Base-by-base conservation (phyloP, 768 basidiomycete species). In the Naganishia kalamii region DNA sequence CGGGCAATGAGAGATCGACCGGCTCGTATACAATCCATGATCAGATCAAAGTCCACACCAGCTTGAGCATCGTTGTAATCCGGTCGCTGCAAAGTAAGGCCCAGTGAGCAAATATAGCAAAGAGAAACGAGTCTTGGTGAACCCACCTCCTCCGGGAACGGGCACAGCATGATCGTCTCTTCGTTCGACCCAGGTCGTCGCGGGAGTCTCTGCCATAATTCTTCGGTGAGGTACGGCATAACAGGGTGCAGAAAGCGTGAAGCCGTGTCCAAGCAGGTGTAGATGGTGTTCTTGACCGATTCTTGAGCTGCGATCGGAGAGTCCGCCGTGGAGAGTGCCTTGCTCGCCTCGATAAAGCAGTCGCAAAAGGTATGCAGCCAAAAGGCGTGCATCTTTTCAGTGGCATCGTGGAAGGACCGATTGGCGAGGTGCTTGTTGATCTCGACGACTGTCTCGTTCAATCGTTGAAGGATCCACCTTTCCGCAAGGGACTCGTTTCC, bases 351-450 rank as follows among this genome's bases (percentile, higher is more conserved):
- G 30, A 99, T 97, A 80, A 93, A 99, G 27, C 98, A 92, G 75
- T 99, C 96, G 74, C 96, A 99, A n/a, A 98, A 82, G 78, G 98
- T 94, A 76, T 98, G 93, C 41, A 99, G 79, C 94, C 96, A 99
- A 82, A 96, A 98, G 72, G 90, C 89, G 80, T 98, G 85, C 0
- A 85, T 87, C 0, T 85, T 82, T 2, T 82, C 87, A 0, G 94
- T 94, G 0, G 92, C 96, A 19, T 83, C 81, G 87, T 94, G 91
- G 81, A 98, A 98, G 75, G 93, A 93, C 47, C 94, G 85, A 23
- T 86, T 85, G 27, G 84, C 80, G 3, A 98, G 82, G 21, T 85
- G 80, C 37, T 80, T 81, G 79, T 94, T 93, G 72, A 91, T 81
- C 72, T 90, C 88, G 1, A 79, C 78, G 0, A 88, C 83, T 5